Conservation (phyloP, 2,329 filamentous ascomycete genomes). For the Trichoderma atroviride region DNA sequence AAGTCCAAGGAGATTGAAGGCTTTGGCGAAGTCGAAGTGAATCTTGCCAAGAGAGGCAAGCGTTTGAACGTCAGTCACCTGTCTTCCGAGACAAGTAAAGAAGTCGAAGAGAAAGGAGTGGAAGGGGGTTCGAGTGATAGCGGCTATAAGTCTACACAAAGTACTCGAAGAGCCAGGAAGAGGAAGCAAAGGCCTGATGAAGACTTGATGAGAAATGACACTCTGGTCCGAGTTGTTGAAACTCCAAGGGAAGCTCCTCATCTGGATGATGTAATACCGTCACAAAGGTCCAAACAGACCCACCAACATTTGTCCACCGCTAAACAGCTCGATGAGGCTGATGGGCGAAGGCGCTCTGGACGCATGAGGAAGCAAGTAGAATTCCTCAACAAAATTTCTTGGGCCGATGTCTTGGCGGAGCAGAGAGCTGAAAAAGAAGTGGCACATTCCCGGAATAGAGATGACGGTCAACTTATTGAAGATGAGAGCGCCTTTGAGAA, state of each 20-base stretch:
- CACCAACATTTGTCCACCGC: not conserved
- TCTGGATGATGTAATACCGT: not conserved
- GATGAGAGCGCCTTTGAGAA: not conserved
- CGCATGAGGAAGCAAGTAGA: conserved; percentile 37
- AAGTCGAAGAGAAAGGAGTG: not conserved
- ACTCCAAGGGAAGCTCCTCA: not conserved
- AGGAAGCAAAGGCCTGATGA: conserved; percentile 13
- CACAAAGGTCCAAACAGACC: not conserved
- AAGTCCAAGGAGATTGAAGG: conserved; percentile 1
- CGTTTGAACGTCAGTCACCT: not conserved
- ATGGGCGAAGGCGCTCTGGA: conserved; percentile 33
- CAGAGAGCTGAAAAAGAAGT: conserved; percentile 25
- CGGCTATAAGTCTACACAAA: conserved; percentile 3
- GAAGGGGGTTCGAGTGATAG: conserved; percentile 15
- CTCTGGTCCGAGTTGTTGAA: not conserved
- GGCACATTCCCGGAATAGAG: conserved; percentile 13
- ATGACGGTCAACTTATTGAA: conserved; percentile 28
- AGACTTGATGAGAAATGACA: not conserved
- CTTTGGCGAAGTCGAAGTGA: not conserved
- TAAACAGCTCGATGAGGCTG: conserved; percentile 26
- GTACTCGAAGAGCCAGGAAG: conserved; percentile 1
- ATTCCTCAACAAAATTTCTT: conserved; percentile 38
- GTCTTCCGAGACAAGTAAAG: not conserved
- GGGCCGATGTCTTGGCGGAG: conserved; percentile 33
- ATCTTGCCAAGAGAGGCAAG: not conserved